Evolutionary conservation across 331 rosid species (phyloP), one percentile per base, ranked within the genome.

Genomic region (Dryas integrifolia): DNA sequence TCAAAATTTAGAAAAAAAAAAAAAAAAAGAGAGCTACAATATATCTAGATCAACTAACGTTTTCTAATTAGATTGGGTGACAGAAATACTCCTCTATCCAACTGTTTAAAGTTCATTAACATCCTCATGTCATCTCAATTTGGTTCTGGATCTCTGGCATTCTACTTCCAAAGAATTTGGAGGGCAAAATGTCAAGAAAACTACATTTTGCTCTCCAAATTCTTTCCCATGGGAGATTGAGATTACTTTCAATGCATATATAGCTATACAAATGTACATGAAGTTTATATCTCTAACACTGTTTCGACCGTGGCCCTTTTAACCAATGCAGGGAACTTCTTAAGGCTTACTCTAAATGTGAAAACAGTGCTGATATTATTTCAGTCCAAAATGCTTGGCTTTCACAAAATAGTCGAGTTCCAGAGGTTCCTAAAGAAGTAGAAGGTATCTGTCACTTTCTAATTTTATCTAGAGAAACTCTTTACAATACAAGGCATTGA

Each of bases 371-470:
- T 18, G 96, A 85, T 21, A 89, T 94, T 63, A 83, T 94, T 68
- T 62, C 93, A 9, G 88, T 83, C 76, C 98, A 95, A 84, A 95
- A 95, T 88, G 79, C 74, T 56, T 95, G 97, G 97, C 78, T 91
- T 72, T 87, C 90, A 6, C 96, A 89, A 75, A 90, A 82, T 72
- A 76, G 79, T 2, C 90, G 81, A 70, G 79, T 89, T 62, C 83
- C 84, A 8, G 85, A 85, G 82, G 72, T 65, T 77, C 92, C 80
- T 53, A 52, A 70, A 30, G 87, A 81, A 55, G 80, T 70, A 13
- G 67, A 86, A 85, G 97, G 98, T 94, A 82, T 40, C 46, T 38
- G 57, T 60, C 47, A 74, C 58, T 72, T 44, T 47, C 12, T 46
- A 18, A 65, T 30, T 30, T 30, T 30, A 30, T 30, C 30, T 8